phyloP scores from a whole-genome alignment of 2,329 filamentous ascomycete species.

The Niveomyces coronatus region DNA sequence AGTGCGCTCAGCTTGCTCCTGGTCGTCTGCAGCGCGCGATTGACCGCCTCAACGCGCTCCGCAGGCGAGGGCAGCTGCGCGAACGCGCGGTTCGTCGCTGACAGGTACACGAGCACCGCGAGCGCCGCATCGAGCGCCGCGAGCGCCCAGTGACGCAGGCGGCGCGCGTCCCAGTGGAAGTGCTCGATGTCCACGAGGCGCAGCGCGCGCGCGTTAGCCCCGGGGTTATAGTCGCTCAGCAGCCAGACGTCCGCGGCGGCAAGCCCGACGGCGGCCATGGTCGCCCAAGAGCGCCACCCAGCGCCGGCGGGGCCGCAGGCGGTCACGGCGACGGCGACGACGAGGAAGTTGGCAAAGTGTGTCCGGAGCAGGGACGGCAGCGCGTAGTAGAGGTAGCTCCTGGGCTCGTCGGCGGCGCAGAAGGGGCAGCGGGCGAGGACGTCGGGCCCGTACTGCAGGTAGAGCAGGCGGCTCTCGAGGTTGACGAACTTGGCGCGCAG shows the following conservation, averaged over 20 bases:
- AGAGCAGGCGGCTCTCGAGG: conserved; percentile 64
- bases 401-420: conserved; percentile 60
- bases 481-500: conserved; percentile 60
- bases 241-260: conserved; percentile 56
- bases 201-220: conserved; percentile 51
- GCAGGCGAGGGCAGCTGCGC: conserved; percentile 48
- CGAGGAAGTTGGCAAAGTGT: conserved; percentile 69
- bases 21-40: conserved; percentile 45
- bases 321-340: conserved; percentile 66
- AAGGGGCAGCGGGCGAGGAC: conserved; percentile 70
- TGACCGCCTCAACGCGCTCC: conserved; percentile 54
- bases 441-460: conserved; percentile 71
- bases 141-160: conserved; percentile 53
- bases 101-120: conserved; percentile 60
- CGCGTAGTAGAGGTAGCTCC: conserved; percentile 70
- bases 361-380: conserved; percentile 61
- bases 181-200: conserved; percentile 55
- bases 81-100: conserved; percentile 71
- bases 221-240: conserved; percentile 54
- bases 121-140: conserved; percentile 53
- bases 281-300: conserved; percentile 62
- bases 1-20: conserved; percentile 61
- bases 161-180: conserved; percentile 60
- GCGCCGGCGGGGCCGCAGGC: conserved; percentile 49
- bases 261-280: conserved; percentile 48